Evolutionary conservation across 1,139 yeast genomes (phyloP).

Genomic region (Hyphopichia khmerensis): DNA sequence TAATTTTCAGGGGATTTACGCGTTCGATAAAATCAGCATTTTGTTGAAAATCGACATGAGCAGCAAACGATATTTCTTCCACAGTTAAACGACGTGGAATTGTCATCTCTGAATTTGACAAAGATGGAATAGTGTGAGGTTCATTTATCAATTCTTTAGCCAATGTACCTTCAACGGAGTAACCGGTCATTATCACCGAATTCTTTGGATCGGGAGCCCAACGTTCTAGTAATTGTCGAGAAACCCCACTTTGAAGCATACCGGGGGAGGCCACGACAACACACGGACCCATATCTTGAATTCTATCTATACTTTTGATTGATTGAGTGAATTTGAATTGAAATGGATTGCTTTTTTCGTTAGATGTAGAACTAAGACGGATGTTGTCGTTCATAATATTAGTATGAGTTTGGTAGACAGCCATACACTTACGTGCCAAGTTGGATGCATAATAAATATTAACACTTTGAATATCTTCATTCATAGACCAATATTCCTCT

Average conservation of each 20-base stretch:
- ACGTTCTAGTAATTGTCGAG: conserved; percentile 83
- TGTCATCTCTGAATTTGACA: conserved; percentile 71
- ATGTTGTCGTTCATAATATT: conserved; percentile 50
- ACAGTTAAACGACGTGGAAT: conserved; percentile 85
- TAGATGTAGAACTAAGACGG: conserved; percentile 64
- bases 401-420: conserved; percentile 88
- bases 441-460: conserved; percentile 91
- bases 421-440: conserved; percentile 93
- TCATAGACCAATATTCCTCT: conserved; percentile 91
- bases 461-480: conserved; percentile 78
- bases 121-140: conserved; percentile 84
- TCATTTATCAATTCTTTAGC: conserved; percentile 87
- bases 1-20: conserved; percentile 79
- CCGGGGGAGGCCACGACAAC: conserved; percentile 98
- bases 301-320: conserved; percentile 73
- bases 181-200: conserved; percentile 87
- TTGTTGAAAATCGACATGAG: conserved; percentile 96
- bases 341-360: conserved; percentile 67
- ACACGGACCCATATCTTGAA: conserved; percentile 93
- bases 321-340: conserved; percentile 84
- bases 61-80: conserved; percentile 98
- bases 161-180: conserved; percentile 97
- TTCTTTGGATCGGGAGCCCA: conserved; percentile 98
- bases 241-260: conserved; percentile 94
- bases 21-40: conserved; percentile 87